A percentile compares a stretch with the other conserved stretches of the same genome.
Conservation (phyloP, 1,284 basidiomycete species). For the Cutaneotrichosporon sp. region DNA sequence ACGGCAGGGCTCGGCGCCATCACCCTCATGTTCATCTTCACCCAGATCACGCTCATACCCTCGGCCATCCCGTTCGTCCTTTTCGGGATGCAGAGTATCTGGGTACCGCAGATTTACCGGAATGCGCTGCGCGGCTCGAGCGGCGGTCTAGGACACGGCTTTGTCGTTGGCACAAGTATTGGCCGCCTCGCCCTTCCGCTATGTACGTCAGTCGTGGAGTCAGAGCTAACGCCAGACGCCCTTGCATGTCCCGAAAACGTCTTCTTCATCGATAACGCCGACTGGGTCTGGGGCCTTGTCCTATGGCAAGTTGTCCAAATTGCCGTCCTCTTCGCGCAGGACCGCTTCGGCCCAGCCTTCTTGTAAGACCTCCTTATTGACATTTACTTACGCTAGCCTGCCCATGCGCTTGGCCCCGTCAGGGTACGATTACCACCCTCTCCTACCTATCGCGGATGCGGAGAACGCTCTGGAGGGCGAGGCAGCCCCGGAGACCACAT, state of each 20-base stretch:
- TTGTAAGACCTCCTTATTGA: constrained; percentile 52
- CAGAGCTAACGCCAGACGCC: constrained; percentile 58
- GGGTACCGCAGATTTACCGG: constrained; percentile 77
- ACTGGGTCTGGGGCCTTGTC: constrained; percentile 64
- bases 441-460: constrained; percentile 62
- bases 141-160: constrained; percentile 63
- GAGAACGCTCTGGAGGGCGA: constrained; percentile 55
- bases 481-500: constrained; percentile 57
- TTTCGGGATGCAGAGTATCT: constrained; percentile 66
- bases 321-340: constrained; percentile 64
- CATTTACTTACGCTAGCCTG: not conserved
- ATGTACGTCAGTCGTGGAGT: constrained; percentile 56
- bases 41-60: constrained; percentile 68
- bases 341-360: constrained; percentile 71
- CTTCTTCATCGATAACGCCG: constrained; percentile 63
- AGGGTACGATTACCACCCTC: constrained; percentile 77
- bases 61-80: constrained; percentile 66
- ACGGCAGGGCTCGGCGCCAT: constrained; percentile 8
- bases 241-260: constrained; percentile 78
- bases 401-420: constrained; percentile 58
- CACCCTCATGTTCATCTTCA: constrained; percentile 61
- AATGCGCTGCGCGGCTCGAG: constrained; percentile 65
- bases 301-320: constrained; percentile 63
- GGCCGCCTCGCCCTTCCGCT: constrained; percentile 66
- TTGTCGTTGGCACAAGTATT: constrained; percentile 70